Evolutionary conservation across 805 yeast genomes (phyloP), one percentile per base, ranked within the genome.

Genomic region (Wickerhamomyces hampshirensis): DNA sequence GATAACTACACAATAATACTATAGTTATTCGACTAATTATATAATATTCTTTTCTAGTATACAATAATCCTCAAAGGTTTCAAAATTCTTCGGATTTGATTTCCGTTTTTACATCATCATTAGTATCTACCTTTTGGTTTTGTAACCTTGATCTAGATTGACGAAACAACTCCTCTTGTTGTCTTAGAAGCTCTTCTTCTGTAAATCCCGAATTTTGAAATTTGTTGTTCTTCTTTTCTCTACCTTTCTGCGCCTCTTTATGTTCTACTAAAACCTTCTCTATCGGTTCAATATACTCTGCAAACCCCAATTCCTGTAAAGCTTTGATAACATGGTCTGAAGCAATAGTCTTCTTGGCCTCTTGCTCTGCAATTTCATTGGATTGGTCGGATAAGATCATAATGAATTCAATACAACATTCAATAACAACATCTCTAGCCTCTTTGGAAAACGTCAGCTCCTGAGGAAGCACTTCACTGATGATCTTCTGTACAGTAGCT

Each of bases 401-500:
- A 42, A 93, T 82, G 58, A 93, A 91, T 62, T 88, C 96, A 38
- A 93, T 87, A 51, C 97, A 88, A 59, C 96, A 91, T 56, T 93
- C 97, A 30, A 95, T 91, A 30, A 93, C 75, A 30, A 95, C 93
- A 53, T 91, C 98, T 39, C 97, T 70, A 3, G 97, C 95, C 47
- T 93, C 98, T 48, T 89, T 84, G 28, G 95, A 78, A 49, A 91
- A 87, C 6, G 89, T 79, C 38, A 85, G 69, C 54, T 89, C 97
- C n/a, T 76, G 65, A 13, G 96, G 96, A 21, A 91, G 68, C 23
- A 93, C 84, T 53, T 93, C 98, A 4, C 88, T 73, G 14, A 93
- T 81, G 33, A 93, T 87, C 59, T 93, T 93, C 57, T 91, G 98
- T 2, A 93, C 98, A 0, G 98, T 93, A 3, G 98, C 98, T 62